Evolutionary conservation across 2,329 filamentous ascomycete genomes (phyloP).

Genomic region (Fusarium heterosporum): DNA sequence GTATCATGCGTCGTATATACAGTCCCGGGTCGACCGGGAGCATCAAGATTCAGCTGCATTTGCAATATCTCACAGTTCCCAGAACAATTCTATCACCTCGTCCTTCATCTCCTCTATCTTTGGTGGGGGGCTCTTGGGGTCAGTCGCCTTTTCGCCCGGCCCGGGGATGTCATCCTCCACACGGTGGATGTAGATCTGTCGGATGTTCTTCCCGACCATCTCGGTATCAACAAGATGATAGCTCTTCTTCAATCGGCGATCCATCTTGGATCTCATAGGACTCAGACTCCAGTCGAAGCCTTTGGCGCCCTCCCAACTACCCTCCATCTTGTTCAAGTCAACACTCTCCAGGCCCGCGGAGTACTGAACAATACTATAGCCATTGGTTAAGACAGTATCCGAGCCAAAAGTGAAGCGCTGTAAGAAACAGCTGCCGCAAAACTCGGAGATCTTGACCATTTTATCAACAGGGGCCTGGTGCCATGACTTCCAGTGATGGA

Average conservation of each 20-base stretch:
- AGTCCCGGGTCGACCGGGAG: constrained; percentile 17
- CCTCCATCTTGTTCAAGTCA: constrained; percentile 62
- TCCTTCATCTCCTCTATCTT: constrained; percentile 50
- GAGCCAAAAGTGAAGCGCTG: constrained; percentile 64
- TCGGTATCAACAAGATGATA: constrained; percentile 61
- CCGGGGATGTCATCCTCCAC: constrained; percentile 51
- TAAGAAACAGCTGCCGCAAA: constrained; percentile 71
- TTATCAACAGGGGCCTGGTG: constrained; percentile 62
- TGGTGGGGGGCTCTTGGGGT: constrained; percentile 10
- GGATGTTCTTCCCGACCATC: constrained; percentile 57
- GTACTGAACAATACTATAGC: constrained; percentile 68
- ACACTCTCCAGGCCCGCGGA: constrained; percentile 53
- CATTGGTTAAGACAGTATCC: constrained; percentile 68
- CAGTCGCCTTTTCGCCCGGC: constrained; percentile 51
- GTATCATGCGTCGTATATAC: constrained; percentile 44
- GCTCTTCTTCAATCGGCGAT: constrained; percentile 61
- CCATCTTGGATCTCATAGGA: constrained; percentile 57
- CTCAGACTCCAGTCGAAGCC: constrained; percentile 66
- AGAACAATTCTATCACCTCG: constrained; percentile 63
- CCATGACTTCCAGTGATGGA: constrained; percentile 75
- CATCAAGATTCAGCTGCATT: constrained; percentile 6
- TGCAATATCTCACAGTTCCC: constrained; percentile 49
- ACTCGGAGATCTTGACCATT: constrained; percentile 60
- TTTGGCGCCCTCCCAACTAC: constrained; percentile 63
- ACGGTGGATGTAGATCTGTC: constrained; percentile 67